phyloP scores from a whole-genome alignment of 2,329 filamentous ascomycete species.

The Botrytis elliptica region DNA sequence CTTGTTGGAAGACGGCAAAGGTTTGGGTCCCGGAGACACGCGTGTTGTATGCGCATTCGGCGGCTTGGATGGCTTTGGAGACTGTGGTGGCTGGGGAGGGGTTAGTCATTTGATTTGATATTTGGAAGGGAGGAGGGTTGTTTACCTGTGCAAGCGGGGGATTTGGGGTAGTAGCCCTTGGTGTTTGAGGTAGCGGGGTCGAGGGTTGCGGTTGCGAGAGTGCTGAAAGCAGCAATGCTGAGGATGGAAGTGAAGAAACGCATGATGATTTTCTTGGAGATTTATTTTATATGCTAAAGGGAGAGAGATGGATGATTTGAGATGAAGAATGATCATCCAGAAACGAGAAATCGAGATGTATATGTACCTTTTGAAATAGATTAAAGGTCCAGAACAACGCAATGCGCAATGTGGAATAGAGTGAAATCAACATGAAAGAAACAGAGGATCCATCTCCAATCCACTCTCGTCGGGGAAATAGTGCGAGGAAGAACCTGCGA shows the following conservation, averaged over 20 bases:
- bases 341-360: background rate
- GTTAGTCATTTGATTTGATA: background rate
- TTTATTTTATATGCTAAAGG: too few species aligned
- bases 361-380: background rate
- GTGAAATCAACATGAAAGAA: too few species aligned
- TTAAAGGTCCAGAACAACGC: background rate
- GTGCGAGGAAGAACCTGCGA: background rate
- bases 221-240: conserved; percentile 7
- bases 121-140: background rate
- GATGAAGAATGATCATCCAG: background rate
- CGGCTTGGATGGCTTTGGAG: conserved; percentile 16
- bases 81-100: background rate
- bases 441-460: background rate
- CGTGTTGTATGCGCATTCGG: conserved; percentile 17
- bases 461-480: background rate
- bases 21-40: conserved; percentile 1
- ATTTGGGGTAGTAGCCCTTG: background rate
- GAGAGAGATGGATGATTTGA: background rate
- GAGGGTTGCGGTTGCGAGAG: conserved; percentile 15
- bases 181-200: conserved; percentile 13
- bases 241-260: conserved; percentile 9
- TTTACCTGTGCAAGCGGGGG: background rate
- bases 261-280: background rate
- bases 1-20: conserved; percentile 17
- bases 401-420: background rate